A percentile compares a stretch with the other conserved stretches of the same genome.
Evolutionary conservation across 208 protist species (phyloP).

Genomic region (Trichomonas gallinae): DNA sequence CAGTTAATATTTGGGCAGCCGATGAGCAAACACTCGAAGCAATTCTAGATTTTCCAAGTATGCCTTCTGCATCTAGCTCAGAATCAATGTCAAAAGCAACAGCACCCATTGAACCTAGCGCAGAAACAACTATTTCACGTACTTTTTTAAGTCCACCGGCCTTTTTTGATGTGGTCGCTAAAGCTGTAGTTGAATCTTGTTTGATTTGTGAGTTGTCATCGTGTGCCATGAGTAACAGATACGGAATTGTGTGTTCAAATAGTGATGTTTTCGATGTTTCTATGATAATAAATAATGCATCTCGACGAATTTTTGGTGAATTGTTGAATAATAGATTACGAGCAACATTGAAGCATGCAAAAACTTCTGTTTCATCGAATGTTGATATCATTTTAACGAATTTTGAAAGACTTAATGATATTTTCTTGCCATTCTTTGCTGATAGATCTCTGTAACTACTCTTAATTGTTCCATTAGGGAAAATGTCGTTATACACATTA

Average conservation of each 20-base stretch:
- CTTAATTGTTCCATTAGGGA: neutral
- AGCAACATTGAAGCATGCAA: neutral
- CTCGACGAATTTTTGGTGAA: neutral
- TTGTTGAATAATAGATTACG: neutral
- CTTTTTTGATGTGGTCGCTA: neutral
- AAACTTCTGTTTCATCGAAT: neutral
- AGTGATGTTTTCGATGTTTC: neutral
- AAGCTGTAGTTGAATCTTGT: neutral
- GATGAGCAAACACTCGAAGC: neutral
- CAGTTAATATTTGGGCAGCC: neutral
- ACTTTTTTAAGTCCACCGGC: neutral
- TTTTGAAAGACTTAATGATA: neutral
- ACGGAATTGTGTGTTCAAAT: neutral
- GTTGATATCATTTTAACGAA: neutral
- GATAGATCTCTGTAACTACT: neutral
- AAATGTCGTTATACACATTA: neutral
- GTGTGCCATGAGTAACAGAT: neutral
- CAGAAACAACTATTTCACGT: neutral
- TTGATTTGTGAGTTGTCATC: neutral
- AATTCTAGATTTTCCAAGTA: neutral
- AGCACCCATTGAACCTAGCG: neutral
- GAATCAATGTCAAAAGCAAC: neutral
- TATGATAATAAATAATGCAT: neutral
- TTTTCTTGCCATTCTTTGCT: neutral
- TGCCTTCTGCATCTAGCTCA: neutral